Conservation (phyloP, 441 rosid species). For the Adansonia grandidieri region DNA sequence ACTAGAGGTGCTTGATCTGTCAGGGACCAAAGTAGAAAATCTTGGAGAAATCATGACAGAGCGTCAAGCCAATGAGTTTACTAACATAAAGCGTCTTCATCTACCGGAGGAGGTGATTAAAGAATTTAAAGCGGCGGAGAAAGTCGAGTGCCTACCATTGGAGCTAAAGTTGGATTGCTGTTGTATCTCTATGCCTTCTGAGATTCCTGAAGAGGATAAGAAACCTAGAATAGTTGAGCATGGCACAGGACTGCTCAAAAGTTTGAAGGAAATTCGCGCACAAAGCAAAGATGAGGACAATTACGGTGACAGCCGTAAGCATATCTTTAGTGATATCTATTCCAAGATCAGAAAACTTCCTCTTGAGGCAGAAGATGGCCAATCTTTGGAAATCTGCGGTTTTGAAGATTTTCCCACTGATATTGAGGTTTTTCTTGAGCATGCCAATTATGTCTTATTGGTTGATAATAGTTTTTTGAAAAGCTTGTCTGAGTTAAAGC, state of each 20-base stretch:
- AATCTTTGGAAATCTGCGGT: constrained; percentile 40
- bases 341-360: constrained; percentile 25
- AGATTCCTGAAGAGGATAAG: constrained; percentile 6
- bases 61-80: background rate
- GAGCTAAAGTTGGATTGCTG: constrained; percentile 33
- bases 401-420: constrained; percentile 30
- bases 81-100: constrained; percentile 30
- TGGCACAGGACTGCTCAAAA: constrained; percentile 24
- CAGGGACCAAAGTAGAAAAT: constrained; percentile 32
- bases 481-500: constrained; percentile 28
- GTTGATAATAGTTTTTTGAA: constrained; percentile 33
- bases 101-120: constrained; percentile 26
- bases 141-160: constrained; percentile 13
- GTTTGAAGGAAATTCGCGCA: constrained; percentile 29
- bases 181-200: constrained; percentile 26
- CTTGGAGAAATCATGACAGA: constrained; percentile 17
- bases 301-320: constrained; percentile 16
- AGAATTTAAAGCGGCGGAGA: constrained; percentile 30
- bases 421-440: constrained; percentile 31
- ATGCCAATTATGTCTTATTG: constrained; percentile 41
- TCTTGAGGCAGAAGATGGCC: background rate
- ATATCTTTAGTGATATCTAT: constrained; percentile 32
- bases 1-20: constrained; percentile 50
- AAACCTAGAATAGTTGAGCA: constrained; percentile 25
- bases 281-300: constrained; percentile 13